These are phyloP conservation scores for Phyllachora maydis DNA, from an alignment of 2,329 filamentous ascomycete species.

Conservation along the genomic window DNA sequence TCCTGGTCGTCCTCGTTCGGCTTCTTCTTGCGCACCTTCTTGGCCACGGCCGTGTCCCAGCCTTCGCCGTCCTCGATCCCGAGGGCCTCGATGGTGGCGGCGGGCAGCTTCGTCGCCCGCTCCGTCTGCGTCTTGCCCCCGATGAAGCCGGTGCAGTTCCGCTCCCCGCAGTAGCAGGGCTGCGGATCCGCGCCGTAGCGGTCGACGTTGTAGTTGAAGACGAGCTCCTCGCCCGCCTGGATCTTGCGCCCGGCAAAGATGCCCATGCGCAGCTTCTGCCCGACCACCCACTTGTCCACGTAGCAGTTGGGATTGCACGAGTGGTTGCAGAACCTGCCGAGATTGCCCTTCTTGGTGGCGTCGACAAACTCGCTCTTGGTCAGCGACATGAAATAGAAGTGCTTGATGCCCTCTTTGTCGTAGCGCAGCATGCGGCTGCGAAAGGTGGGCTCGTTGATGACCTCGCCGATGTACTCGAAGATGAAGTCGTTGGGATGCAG, in stretches of 20 bases:
- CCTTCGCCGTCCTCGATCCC: constrained; percentile 84
- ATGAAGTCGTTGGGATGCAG: constrained; percentile 78
- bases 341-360: constrained; percentile 87
- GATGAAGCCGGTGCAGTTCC: constrained; percentile 90
- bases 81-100: constrained; percentile 80
- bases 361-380: constrained; percentile 94
- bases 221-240: constrained; percentile 76
- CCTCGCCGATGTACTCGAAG: constrained; percentile 95
- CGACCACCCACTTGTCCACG: constrained; percentile 98
- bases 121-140: constrained; percentile 96
- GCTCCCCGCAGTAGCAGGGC: constrained; percentile 87
- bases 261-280: constrained; percentile 93
- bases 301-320: constrained; percentile 98
- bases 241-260: constrained; percentile 84
- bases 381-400: constrained; percentile 99
- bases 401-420: constrained; percentile 89
- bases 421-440: constrained; percentile 82
- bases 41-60: constrained; percentile 80
- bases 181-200: constrained; percentile 93
- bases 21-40: constrained; percentile 86
- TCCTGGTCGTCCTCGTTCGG: constrained; percentile 81
- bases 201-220: constrained; percentile 99
- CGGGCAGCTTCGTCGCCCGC: constrained; percentile 75
- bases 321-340: constrained; percentile 95
- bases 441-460: constrained; percentile 84